Evolutionary conservation across 2,329 filamentous ascomycete genomes (phyloP), one percentile per base, ranked within the genome.

Genomic region (Plectosphaerella sp.): DNA sequence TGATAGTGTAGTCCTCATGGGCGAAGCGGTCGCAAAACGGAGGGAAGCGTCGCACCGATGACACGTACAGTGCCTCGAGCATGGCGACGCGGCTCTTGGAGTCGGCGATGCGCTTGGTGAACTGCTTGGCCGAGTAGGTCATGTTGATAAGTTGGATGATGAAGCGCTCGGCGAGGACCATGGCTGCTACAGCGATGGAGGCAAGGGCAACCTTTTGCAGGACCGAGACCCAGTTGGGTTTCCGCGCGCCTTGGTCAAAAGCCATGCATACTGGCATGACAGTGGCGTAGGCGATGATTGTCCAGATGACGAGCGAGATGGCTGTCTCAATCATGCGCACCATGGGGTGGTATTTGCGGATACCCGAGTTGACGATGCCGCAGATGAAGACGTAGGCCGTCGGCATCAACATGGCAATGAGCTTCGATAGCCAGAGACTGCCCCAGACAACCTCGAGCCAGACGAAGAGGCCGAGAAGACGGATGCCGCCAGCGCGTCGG

Each of bases 1-100:
- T 89, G 66, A 99, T 97, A 62, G 91, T 78, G 65, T 92, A 89
- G 69, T 99, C 94, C 66, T 97, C 94, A 22, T 97, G 89, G 18
- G 81, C 78, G 62, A 99, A 97, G 62, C 97, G 93, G 20, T 77
- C 79, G 71, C 91, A 96, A 72, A 96, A 96, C 71, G 91, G 88
- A 20, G 94, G 94, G 64, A 97, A 99, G 49, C 97, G 77, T 5
- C 84, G 80, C 50, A 91, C 82, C 4, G 93, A 97, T 18, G 92
- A 91, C 58, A 97, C 92, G 67, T 95, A 97, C 52, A 99, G 83
- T 28, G 93, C 74, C n/a, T 89, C 86, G 2, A 99, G 77, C 3
- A 97, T 80, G 64, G 84, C 81, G 47, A 97, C 82, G 59, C 92
- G 89, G 52, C 83, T 87, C 75, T 99, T 97, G 20, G 91, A 96